These are phyloP conservation scores for Rhipidocladum racemiflorum DNA, from an alignment of 176 grass and related monocot genomes.

Conservation along the genomic window DNA sequence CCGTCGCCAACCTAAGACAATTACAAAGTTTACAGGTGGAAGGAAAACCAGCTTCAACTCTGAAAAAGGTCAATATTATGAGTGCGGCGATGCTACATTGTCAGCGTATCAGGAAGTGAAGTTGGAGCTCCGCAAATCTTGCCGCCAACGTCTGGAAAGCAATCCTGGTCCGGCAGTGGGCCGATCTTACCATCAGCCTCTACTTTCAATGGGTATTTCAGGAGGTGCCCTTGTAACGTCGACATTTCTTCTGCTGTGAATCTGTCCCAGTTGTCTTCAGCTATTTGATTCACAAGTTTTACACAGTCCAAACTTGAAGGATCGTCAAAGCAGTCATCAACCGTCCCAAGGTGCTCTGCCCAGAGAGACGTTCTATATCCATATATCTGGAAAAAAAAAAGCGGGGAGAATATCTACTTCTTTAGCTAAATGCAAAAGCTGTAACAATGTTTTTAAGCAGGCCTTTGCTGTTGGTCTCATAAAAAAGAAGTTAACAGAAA, in stretches of 20 bases:
- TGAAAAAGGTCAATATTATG: not conserved
- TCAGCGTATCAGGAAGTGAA: conserved; percentile 77
- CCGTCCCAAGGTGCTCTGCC: conserved; percentile 78
- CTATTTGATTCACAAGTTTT: conserved; percentile 63
- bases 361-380: conserved; percentile 87
- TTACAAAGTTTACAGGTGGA: conserved; percentile 4
- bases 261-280: conserved; percentile 60
- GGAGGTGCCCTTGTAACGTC: conserved; percentile 67
- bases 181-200: conserved; percentile 57
- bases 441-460: not conserved
- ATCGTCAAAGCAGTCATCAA: conserved; percentile 56
- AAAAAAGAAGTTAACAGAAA: not conserved
- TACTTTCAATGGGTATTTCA: conserved; percentile 82
- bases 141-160: conserved; percentile 83
- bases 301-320: conserved; percentile 66
- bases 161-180: conserved; percentile 53
- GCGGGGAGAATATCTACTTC: not conserved
- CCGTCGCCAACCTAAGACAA: not conserved
- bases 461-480: not conserved
- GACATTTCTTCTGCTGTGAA: conserved; percentile 49
- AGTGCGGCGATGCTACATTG: conserved; percentile 39
- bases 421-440: not conserved
- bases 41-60: not conserved
- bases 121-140: conserved; percentile 66
- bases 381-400: conserved; percentile 53